A percentile compares a stretch with the other conserved stretches of the same genome.
Evolutionary conservation across 1,139 yeast genomes (phyloP).

Genomic region (Yamadazyma triangularis): DNA sequence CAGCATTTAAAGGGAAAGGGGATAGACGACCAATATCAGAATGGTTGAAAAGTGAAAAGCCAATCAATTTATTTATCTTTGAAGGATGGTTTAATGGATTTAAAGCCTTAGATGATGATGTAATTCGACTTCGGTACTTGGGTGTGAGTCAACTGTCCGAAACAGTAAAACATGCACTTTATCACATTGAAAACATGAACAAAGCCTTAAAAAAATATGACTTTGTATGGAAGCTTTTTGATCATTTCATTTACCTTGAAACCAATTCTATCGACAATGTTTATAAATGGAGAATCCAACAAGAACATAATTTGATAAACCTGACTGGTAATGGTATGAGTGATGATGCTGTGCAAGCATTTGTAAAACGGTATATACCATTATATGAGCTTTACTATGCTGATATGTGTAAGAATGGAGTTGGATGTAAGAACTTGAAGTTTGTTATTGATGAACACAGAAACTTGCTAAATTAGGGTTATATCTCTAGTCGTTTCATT

Average conservation of each 20-base stretch:
- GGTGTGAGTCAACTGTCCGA: constrained; percentile 4
- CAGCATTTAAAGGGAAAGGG: constrained; percentile 70
- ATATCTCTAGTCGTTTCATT: not conserved
- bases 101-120: constrained; percentile 30
- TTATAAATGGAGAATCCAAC: constrained; percentile 78
- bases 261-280: constrained; percentile 61
- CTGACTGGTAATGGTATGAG: constrained; percentile 72
- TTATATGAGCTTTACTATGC: constrained; percentile 68
- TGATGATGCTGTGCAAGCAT: constrained; percentile 58
- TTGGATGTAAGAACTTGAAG: constrained; percentile 5
- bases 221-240: constrained; percentile 48
- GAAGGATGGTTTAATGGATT: constrained; percentile 98
- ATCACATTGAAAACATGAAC: constrained; percentile 44
- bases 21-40: constrained; percentile 48
- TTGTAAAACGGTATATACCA: constrained; percentile 86
- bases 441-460: constrained; percentile 3
- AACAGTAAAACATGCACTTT: constrained; percentile 20
- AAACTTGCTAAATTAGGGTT: not conserved
- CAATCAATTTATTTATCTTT: constrained; percentile 62
- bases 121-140: constrained; percentile 19
- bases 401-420: constrained; percentile 14
- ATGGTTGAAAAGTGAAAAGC: constrained; percentile 36
- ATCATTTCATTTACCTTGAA: constrained; percentile 54
- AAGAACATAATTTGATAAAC: constrained; percentile 65
- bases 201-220: constrained; percentile 44